These are phyloP conservation scores for Rhodotorula sp. DNA, from an alignment of 1,284 basidiomycete genomes.

Conservation along the genomic window DNA sequence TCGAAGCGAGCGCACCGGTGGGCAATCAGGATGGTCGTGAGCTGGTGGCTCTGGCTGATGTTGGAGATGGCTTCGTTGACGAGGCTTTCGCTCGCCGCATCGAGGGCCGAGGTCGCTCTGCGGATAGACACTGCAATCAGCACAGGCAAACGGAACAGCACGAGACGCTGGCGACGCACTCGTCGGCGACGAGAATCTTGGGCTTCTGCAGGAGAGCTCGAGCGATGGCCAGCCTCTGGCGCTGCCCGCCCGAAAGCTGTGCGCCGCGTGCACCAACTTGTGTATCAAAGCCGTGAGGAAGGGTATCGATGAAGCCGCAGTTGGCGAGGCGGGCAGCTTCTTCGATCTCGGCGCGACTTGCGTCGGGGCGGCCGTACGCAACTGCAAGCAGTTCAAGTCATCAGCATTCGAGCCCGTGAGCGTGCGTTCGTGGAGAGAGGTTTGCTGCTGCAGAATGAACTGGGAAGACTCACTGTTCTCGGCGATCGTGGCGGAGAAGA, in stretches of 20 bases:
- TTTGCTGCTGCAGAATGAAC: too few species aligned
- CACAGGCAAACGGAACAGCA: neutral
- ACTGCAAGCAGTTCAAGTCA: constrained; percentile 57
- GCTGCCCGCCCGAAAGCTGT: constrained; percentile 52
- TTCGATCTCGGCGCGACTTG: constrained; percentile 78
- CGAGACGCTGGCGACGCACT: constrained; percentile 44
- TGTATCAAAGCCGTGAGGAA: constrained; percentile 82
- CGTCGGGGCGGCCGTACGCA: constrained; percentile 74
- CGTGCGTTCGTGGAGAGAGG: neutral
- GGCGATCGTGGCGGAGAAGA: constrained; percentile 43
- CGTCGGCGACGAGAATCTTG: constrained; percentile 54
- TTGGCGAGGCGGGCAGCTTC: constrained; percentile 85
- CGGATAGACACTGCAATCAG: neutral
- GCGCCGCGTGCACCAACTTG: constrained; percentile 50
- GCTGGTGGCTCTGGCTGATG: constrained; percentile 70
- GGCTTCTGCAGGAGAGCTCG: constrained; percentile 55
- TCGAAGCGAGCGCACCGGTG: constrained; percentile 57
- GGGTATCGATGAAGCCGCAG: constrained; percentile 82
- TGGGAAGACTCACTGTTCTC: constrained; percentile 39
- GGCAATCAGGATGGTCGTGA: constrained; percentile 85
- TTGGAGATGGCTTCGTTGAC: constrained; percentile 89
- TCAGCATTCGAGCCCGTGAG: too few species aligned
- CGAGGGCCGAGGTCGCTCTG: constrained; percentile 68
- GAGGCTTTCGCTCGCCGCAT: constrained; percentile 77
- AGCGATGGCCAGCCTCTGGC: constrained; percentile 56